Evolutionary conservation across 2,329 filamentous ascomycete genomes (phyloP), one percentile per base, ranked within the genome.

Genomic region (Trichophyton simii): DNA sequence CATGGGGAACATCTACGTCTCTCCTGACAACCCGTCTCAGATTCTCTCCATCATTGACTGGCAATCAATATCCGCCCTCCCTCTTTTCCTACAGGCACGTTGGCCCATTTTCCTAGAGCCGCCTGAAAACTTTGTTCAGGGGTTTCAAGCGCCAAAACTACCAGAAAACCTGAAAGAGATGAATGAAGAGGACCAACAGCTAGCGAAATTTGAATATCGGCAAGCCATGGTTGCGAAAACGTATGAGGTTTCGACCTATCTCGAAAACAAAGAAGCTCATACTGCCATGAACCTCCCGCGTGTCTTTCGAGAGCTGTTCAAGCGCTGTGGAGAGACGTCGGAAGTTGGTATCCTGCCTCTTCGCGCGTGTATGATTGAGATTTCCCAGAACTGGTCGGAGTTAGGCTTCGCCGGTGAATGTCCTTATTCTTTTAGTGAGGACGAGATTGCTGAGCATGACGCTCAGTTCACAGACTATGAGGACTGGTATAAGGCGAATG

Each of bases 21-120:
- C 58, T 18, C 28, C 25, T 1, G n/a, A 58, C 22, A n/a, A 60
- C 1, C 15, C 11, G 2, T 46, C 41, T 38, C 72, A 34, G 63
- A 70, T 50, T 64, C 65, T 57, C 64, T 64, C 48, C 69, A 59
- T 78, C 4, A 77, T 78, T 62, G 74, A 78, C 66, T 78, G 75
- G 74, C 72, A 77, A 65, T 69, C 70, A n/a, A 66, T 62, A 18
- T 76, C 72, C 65, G 65, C 66, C 18, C 68, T 54, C 0, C 70
- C 66, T 42, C 63, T 70, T 22, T 66, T 69, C 20, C 65, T 68
- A 34, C 67, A 67, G 64, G 66, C 66, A 0, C 66, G 63, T 46
- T 61, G 59, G 58, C 57, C 38, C n/a, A 20, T 58, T 25, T 58
- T 58, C 28, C n/a, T 58, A 20, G 38, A 41, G 34, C 55, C 34